These are phyloP conservation scores for Euphorbia tirucalli DNA, from an alignment of 345 rosid genomes.

Conservation along the genomic window DNA sequence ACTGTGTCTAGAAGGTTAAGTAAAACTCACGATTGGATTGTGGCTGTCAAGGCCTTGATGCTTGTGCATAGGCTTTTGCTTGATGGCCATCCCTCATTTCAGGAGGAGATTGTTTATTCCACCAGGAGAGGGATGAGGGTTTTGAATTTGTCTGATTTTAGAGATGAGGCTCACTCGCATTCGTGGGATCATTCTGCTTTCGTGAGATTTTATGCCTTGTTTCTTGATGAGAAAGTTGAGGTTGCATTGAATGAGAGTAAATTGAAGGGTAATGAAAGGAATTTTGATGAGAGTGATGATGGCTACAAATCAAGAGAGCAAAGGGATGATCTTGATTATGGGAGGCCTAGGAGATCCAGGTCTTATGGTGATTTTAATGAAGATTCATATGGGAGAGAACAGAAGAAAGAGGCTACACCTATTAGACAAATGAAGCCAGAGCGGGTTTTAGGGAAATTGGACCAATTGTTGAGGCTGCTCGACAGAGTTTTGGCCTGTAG, in stretches of 20 bases:
- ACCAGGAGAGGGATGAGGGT: conserved; percentile 73
- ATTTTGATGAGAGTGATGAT: conserved; percentile 16
- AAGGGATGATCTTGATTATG: conserved; percentile 18
- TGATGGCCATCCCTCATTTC: conserved; percentile 67
- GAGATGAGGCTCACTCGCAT: conserved; percentile 74
- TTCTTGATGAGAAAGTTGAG: conserved; percentile 80
- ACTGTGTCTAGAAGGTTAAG: conserved; percentile 21
- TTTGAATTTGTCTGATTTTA: conserved; percentile 80
- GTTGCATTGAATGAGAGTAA: conserved; percentile 48
- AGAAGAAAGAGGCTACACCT: conserved; percentile 4
- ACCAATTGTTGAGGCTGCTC: conserved; percentile 18
- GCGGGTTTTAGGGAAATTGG: conserved; percentile 17
- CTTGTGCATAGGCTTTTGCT: conserved; percentile 66
- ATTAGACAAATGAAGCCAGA: conserved; percentile 21
- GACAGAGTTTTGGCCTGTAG: conserved; percentile 26
- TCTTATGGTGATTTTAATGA: conserved; percentile 11
- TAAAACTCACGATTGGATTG: conserved; percentile 62
- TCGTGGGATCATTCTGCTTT: conserved; percentile 88
- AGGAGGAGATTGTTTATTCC: conserved; percentile 73
- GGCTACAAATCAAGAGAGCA: conserved; percentile 3
- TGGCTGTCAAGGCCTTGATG: conserved; percentile 75
- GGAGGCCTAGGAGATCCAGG: conserved; percentile 11
- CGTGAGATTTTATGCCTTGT: conserved; percentile 66
- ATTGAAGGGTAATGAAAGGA: conserved; percentile 3
- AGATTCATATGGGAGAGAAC: conserved; percentile 7